A percentile compares a stretch with the other conserved stretches of the same genome.
Conservation (phyloP, 495 filamentous ascomycete species). For the Lichenothelia convexa region DNA sequence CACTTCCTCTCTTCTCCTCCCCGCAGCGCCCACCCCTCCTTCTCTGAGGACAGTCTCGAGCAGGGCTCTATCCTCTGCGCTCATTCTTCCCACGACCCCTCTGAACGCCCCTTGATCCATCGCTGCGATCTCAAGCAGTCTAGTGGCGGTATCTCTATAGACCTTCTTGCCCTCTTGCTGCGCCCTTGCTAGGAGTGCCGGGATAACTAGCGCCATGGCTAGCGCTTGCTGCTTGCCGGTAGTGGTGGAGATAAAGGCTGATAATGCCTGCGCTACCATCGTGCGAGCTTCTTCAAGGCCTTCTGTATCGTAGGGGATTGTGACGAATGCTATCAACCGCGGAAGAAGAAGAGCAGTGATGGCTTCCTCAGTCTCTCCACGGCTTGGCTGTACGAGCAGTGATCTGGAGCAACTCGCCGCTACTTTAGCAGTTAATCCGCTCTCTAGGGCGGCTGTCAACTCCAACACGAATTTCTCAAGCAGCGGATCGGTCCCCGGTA, state of each 20-base stretch:
- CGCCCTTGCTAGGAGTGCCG: conserved; percentile 60
- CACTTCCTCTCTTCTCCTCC: conserved; percentile 16
- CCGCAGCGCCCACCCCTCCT: conserved; percentile 29
- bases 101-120: conserved; percentile 56
- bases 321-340: conserved; percentile 54
- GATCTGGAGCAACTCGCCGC: conserved; percentile 75
- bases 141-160: conserved; percentile 50
- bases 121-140: conserved; percentile 67
- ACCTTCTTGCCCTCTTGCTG: conserved; percentile 27
- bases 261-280: conserved; percentile 53
- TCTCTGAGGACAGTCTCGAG: conserved; percentile 69
- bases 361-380: conserved; percentile 49
- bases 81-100: conserved; percentile 54
- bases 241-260: conserved; percentile 41
- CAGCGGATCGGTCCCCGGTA: conserved; percentile 54
- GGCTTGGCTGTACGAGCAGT: conserved; percentile 43
- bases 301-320: conserved; percentile 38
- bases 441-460: conserved; percentile 67
- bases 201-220: conserved; percentile 56
- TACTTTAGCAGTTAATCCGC: conserved; percentile 64
- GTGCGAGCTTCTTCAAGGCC: conserved; percentile 58
- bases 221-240: conserved; percentile 33
- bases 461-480: conserved; percentile 52
- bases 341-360: conserved; percentile 61
- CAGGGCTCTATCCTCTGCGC: conserved; percentile 46